Conservation (phyloP, 2,329 filamentous ascomycete species). For the Fusarium bactridioides region DNA sequence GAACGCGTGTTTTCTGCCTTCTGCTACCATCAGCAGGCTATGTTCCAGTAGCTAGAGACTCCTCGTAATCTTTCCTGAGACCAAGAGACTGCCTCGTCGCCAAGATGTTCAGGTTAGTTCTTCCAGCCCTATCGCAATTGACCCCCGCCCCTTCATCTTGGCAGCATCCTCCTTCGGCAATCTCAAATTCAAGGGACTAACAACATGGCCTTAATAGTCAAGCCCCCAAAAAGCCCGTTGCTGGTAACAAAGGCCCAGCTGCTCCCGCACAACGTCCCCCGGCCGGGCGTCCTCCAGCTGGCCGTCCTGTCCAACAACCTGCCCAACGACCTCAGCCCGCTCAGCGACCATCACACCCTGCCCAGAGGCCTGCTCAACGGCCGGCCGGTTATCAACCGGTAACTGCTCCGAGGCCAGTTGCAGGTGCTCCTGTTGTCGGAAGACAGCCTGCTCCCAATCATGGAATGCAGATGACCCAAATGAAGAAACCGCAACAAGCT, state of each 20-base stretch:
- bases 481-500: slow-evolving; percentile 5
- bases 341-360: neutral
- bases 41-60: no score
- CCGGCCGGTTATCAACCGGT: slow-evolving; percentile 1
- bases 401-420: slow-evolving; percentile 4
- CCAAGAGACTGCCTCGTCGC: accelerated
- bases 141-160: neutral
- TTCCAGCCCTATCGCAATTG: neutral
- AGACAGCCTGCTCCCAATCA: slow-evolving; percentile 3
- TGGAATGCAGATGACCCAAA: slow-evolving; percentile 25
- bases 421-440: slow-evolving; percentile 1
- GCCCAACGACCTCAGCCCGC: neutral
- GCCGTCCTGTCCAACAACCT: neutral
- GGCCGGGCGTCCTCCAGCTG: neutral
- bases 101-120: slow-evolving; percentile 7
- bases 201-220: neutral
- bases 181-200: neutral
- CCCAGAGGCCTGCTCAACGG: neutral
- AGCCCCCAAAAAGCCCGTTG: neutral
- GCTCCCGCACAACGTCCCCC: neutral
- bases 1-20: accelerated
- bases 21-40: accelerated
- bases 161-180: neutral
- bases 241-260: neutral
- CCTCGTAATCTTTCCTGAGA: accelerated